phyloP scores from a whole-genome alignment of 805 yeast genomes.

The Groenewaldozyma tartarivorans region DNA sequence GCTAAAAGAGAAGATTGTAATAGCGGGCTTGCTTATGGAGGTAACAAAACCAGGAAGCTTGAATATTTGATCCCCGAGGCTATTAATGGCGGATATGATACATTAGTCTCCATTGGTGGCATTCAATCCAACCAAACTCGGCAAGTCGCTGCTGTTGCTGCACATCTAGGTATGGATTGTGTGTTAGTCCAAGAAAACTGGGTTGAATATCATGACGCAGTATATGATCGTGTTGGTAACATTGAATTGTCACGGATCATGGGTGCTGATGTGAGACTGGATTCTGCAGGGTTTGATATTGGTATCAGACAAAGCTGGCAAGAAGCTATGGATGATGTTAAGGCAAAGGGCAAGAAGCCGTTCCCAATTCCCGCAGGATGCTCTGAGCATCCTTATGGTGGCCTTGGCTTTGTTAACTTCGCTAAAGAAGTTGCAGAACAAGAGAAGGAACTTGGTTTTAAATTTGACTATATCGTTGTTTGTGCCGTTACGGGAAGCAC shows the following conservation, averaged over 20 bases:
- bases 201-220: slow-evolving; percentile 4
- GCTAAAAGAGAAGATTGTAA: slow-evolving; percentile 4
- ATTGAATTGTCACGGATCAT: slow-evolving; percentile 2
- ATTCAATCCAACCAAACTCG: slow-evolving; percentile 4
- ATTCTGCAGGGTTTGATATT: slow-evolving; percentile 2
- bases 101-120: slow-evolving; percentile 3
- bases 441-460: slow-evolving; percentile 5
- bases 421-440: slow-evolving; percentile 3
- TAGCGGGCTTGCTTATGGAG: slow-evolving; percentile 4
- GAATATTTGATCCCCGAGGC: slow-evolving; percentile 4
- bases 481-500: slow-evolving; percentile 4
- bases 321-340: slow-evolving; percentile 2
- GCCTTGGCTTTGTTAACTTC: slow-evolving; percentile 2
- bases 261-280: slow-evolving; percentile 2
- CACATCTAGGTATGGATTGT: slow-evolving; percentile 5
- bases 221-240: slow-evolving; percentile 4
- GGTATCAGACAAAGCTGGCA: slow-evolving; percentile 3
- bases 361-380: slow-evolving; percentile 4
- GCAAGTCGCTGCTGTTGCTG: slow-evolving; percentile 5
- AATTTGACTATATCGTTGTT: slow-evolving; percentile 3
- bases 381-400: slow-evolving; percentile 5
- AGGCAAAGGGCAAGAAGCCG: slow-evolving; percentile 2
- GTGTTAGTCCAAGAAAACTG: slow-evolving; percentile 4
- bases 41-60: slow-evolving; percentile 3
- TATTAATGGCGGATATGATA: slow-evolving; percentile 2